A percentile compares a stretch with the other conserved stretches of the same genome.
Evolutionary conservation across 257 asterid species (phyloP).

Genomic region (Ligustrum vulgare): DNA sequence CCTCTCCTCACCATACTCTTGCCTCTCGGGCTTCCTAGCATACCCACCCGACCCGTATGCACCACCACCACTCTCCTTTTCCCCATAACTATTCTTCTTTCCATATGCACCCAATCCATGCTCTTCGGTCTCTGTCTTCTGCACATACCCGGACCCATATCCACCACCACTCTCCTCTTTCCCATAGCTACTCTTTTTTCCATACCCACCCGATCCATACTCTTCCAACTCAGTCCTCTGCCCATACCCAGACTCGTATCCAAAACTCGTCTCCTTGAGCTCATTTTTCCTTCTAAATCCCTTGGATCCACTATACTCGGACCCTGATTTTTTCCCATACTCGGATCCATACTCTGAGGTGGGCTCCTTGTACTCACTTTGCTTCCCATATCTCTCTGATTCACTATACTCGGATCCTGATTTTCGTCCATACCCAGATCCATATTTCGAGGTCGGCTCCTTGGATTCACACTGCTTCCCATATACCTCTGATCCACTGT

Average conservation of each 20-base stretch:
- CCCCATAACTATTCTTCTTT: constrained; percentile 13
- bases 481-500: neutral
- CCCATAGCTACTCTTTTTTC: constrained; percentile 4
- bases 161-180: constrained; percentile 20
- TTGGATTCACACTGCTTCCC: constrained; percentile 18
- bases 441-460: constrained; percentile 16
- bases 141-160: constrained; percentile 29
- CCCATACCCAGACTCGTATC: constrained; percentile 27
- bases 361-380: constrained; percentile 23
- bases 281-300: constrained; percentile 7
- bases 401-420: constrained; percentile 29
- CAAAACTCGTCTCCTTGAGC: constrained; percentile 15
- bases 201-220: neutral
- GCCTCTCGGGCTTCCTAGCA: constrained; percentile 17
- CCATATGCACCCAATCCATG: neutral
- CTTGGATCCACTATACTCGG: constrained; percentile 19
- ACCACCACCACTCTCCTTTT: constrained; percentile 17
- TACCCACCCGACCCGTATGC: constrained; percentile 5
- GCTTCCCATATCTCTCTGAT: constrained; percentile 10
- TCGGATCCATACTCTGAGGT: constrained; percentile 28
- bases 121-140: constrained; percentile 27
- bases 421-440: constrained; percentile 33
- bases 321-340: constrained; percentile 28
- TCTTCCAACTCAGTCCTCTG: constrained; percentile 29
- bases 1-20: constrained; percentile 35